Percentiles rank a stretch among this genome's conserved stretches.
These are phyloP conservation scores for Neofusicoccum sp. DNA, from an alignment of 2,329 filamentous ascomycete genomes.

Conservation along the genomic window DNA sequence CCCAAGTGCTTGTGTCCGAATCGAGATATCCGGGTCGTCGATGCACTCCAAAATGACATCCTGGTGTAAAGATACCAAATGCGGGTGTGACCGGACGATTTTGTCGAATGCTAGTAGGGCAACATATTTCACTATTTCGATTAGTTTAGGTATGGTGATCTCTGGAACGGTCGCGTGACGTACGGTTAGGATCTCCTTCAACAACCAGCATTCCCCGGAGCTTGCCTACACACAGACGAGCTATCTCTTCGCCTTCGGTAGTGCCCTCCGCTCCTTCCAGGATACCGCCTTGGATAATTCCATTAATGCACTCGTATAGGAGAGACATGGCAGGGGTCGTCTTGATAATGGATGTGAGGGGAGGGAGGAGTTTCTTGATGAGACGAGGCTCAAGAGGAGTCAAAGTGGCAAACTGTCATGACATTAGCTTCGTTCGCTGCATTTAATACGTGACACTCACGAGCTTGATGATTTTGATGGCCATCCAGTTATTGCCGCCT, in stretches of 20 bases:
- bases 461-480: conserved; percentile 97
- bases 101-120: conserved; percentile 93
- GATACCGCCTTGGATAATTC: conserved; percentile 95
- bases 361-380: conserved; percentile 85
- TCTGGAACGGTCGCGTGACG: conserved; percentile 39
- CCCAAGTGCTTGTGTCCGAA: conserved; percentile 87
- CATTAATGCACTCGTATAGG: conserved; percentile 96
- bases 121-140: conserved; percentile 81
- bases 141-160: background rate
- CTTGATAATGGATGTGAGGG: conserved; percentile 86
- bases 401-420: conserved; percentile 77
- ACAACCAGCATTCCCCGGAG: conserved; percentile 90
- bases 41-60: conserved; percentile 96
- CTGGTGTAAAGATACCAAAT: conserved; percentile 85
- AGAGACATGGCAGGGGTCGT: conserved; percentile 98
- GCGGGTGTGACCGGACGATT: conserved; percentile 84
- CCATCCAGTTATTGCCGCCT: conserved; percentile 98
- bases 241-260: conserved; percentile 85
- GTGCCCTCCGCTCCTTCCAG: conserved; percentile 77
- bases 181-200: conserved; percentile 88
- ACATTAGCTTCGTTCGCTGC: conserved; percentile 20
- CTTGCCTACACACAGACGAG: conserved; percentile 86
- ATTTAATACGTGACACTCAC: conserved; percentile 49
- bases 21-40: conserved; percentile 93
- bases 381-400: conserved; percentile 90